Evolutionary conservation across 129 eudicot species (phyloP).

Genomic region (Sambucus nigra): DNA sequence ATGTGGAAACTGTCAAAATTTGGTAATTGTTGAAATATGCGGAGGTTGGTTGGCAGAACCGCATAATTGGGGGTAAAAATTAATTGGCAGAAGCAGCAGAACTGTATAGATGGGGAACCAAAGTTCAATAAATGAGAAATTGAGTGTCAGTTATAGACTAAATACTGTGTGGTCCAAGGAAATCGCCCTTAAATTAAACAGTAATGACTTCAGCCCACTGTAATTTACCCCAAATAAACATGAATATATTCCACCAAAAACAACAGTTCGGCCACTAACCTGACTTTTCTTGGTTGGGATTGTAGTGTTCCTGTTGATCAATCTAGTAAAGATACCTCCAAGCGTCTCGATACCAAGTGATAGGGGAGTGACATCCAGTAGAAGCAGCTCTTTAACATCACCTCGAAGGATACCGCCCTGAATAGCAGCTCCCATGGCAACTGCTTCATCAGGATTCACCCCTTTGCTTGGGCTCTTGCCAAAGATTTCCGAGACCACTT

Average conservation of each 20-base stretch:
- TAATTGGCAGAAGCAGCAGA: too few species aligned
- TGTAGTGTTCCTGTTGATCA: constrained; percentile 48
- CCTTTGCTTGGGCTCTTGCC: constrained; percentile 50
- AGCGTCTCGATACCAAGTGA: constrained; percentile 54
- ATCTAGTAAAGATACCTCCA: constrained; percentile 50
- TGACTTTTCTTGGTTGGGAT: constrained; percentile 53
- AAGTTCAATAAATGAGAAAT: too few species aligned
- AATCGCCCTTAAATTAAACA: background rate
- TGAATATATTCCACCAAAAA: background rate
- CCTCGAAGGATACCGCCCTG: constrained; percentile 59
- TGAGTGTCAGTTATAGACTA: too few species aligned
- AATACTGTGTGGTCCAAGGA: background rate
- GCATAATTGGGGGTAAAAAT: too few species aligned
- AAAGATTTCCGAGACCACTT: constrained; percentile 32
- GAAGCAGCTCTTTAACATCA: constrained; percentile 49
- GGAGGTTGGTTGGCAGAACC: too few species aligned
- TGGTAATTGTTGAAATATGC: too few species aligned
- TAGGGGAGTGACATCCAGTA: constrained; percentile 54
- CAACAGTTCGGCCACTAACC: constrained; percentile 10
- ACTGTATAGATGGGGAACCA: too few species aligned
- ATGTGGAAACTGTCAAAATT: too few species aligned
- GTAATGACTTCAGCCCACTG: too few species aligned
- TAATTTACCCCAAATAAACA: background rate
- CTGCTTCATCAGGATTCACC: constrained; percentile 56
- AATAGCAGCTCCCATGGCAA: constrained; percentile 59